Evolutionary conservation across 2,329 filamentous ascomycete species (phyloP), one percentile per base, ranked within the genome.

Genomic region (Paracamarosporium sp.): DNA sequence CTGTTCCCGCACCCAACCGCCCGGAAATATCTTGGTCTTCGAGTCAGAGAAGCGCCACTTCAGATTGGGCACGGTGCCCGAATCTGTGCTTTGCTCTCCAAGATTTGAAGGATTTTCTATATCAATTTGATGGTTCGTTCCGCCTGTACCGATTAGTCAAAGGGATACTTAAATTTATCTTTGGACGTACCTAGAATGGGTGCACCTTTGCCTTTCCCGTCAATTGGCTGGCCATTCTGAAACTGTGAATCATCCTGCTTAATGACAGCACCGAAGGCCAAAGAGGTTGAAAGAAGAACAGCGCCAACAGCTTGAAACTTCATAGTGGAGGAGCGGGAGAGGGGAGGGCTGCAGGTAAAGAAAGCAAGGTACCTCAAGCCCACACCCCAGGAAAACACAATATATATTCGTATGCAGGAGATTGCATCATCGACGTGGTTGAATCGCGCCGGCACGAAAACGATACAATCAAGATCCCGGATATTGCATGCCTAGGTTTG

Each of bases 21-120:
- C 88, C 25, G 82, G 83, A 50, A 87, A 79, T 33, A 90, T 79
- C 24, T 81, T 81, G 1, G 86, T 88, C 75, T 86, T 87, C 24
- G 86, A 89, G 71, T 89, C 85, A 0, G 86, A 89, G 75, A 90
- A 90, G 52, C 85, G 85, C 88, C 88, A 76, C 70, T 90, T 90
- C 63, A 90, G 78, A 67, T 90, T 90, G 0, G 85, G 85, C 0
- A 90, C 87, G 11, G 83, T 77, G 15, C 88, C 88, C 46, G 80
- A 81, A 68, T 90, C 88, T 1, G 88, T 90, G 15, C 80, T 78
- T 64, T 89, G 83, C 45, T 80, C 80, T 13, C 85, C 86, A 1
- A 90, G 81, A 65, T 87, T 87, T 60, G 86, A 84, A 0, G 87
- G 88, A 64, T 90, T 89, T 60, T 86, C 81, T 2, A 85, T 72